phyloP scores from a whole-genome alignment of 176 grass and related monocot genomes.

The Bolboschoenus planiculmis region DNA sequence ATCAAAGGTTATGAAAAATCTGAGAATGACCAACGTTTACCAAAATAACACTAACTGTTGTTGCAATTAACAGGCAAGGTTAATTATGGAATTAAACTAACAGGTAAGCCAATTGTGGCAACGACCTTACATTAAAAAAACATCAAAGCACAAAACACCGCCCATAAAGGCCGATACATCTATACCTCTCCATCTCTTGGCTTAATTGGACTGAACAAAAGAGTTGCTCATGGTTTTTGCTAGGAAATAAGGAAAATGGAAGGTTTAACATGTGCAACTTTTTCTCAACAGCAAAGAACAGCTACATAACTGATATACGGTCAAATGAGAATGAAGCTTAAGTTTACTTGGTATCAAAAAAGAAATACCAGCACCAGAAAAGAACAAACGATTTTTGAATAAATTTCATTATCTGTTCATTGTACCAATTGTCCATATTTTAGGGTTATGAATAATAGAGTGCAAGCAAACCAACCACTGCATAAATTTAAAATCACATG shows the following conservation, averaged over 20 bases:
- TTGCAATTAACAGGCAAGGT: no score
- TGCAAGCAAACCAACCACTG: background rate
- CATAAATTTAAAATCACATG: background rate
- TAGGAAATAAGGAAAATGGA: background rate
- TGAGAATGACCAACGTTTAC: background rate
- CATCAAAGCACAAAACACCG: background rate
- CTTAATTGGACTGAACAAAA: background rate
- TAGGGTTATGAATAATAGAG: background rate
- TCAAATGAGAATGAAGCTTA: background rate
- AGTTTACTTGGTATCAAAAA: background rate
- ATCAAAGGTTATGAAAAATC: no score
- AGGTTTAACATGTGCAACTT: background rate
- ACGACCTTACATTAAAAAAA: background rate
- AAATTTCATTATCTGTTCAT: background rate
- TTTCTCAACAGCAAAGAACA: background rate
- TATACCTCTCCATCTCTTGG: background rate
- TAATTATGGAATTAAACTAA: background rate
- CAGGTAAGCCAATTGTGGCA: background rate
- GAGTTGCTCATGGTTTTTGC: background rate
- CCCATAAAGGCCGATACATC: background rate
- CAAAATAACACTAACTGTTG: no score
- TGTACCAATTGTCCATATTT: background rate
- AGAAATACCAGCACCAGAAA: background rate
- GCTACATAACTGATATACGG: background rate
- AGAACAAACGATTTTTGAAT: background rate